Base-by-base conservation (phyloP, 495 filamentous ascomycete species). In the Penicillium silybi region DNA sequence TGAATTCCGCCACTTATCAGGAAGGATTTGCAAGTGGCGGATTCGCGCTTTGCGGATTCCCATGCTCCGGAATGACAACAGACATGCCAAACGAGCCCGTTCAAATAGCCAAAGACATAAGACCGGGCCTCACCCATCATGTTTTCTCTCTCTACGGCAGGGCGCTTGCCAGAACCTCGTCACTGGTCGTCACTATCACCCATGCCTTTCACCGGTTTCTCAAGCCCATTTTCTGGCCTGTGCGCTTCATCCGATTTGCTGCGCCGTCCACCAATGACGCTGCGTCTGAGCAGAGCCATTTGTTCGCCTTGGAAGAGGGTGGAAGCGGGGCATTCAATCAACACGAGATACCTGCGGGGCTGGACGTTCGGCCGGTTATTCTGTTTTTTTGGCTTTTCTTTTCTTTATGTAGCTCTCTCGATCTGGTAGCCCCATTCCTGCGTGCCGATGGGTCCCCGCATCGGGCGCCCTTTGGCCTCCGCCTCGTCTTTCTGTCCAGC, bases 251-350 rank as follows among this genome's bases (percentile, higher is more conserved):
- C 48, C 18, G 57, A 56, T 56, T 56, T 38, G 53, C 37, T 48
- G 29, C 9, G 3, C 17, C 16, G 19, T 32, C 43, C 43, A 16
- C 53, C 48, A 52, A 52, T 53, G 48, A 49, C 32, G 39, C 38
- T n/a, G 22, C 11, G 29, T 13, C 29, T 4, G 29, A 10, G 29
- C 8, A n/a, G 46, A 38, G 44, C 13, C 27, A 53, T 42, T 48
- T 23, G 22, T 27, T 25, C 39, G 48, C 17, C 39, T 22, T 43
- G 34, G 4, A 4, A 19, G n/a, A 3, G 22, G 32, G 26, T 29
- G 43, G 37, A 48, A 38, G 46, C 45, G 51, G 46, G 56, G 56
- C 47, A 22, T 51, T 41, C 48, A 47, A 50, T 54, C 40, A 58
- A 51, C 51, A 58, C 52, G 56, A 55, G 51, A 43, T 16, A 5